A percentile compares a stretch with the other conserved stretches of the same genome.
phyloP scores from a whole-genome alignment of 208 protist species.

The Leishmania martiniquensis region DNA sequence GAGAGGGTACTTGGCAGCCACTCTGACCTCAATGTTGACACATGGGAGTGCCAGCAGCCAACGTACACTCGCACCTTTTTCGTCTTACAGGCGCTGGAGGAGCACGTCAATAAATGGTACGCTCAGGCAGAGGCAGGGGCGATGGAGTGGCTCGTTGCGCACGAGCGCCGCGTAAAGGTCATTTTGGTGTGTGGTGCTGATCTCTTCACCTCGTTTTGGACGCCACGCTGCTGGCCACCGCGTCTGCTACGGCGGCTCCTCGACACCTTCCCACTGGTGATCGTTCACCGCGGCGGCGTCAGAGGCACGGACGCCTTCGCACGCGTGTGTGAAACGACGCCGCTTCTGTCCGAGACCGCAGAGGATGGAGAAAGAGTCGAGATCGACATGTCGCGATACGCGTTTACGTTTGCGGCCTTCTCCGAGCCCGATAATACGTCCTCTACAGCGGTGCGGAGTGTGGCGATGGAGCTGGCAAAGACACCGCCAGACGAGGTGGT shows the following conservation, averaged over 20 bases:
- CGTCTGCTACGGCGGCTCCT: slow-evolving; percentile 57
- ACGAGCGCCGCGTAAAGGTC: slow-evolving; percentile 43
- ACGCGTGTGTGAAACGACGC: slow-evolving; percentile 7
- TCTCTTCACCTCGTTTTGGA: slow-evolving; percentile 76
- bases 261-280: slow-evolving; percentile 53
- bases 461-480: slow-evolving; percentile 14
- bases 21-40: slow-evolving; percentile 52
- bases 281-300: slow-evolving; percentile 37
- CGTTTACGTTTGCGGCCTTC: slow-evolving; percentile 50
- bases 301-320: slow-evolving; percentile 2
- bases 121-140: slow-evolving; percentile 20
- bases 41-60: slow-evolving; percentile 78
- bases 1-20: slow-evolving; percentile 42
- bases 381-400: slow-evolving; percentile 51
- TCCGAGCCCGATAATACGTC: slow-evolving; percentile 44
- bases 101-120: slow-evolving; percentile 53
- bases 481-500: not conserved
- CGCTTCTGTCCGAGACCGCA: slow-evolving; percentile 29
- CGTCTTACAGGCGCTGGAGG: slow-evolving; percentile 72
- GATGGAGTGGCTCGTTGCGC: slow-evolving; percentile 11
- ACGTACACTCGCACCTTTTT: slow-evolving; percentile 64
- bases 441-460: slow-evolving; percentile 57
- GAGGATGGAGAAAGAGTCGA: slow-evolving; percentile 17
- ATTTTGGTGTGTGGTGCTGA: slow-evolving; percentile 77
- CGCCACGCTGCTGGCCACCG: slow-evolving; percentile 67